phyloP scores from a whole-genome alignment of 352 stramenopile species.

The Phytophthora podocarpi region DNA sequence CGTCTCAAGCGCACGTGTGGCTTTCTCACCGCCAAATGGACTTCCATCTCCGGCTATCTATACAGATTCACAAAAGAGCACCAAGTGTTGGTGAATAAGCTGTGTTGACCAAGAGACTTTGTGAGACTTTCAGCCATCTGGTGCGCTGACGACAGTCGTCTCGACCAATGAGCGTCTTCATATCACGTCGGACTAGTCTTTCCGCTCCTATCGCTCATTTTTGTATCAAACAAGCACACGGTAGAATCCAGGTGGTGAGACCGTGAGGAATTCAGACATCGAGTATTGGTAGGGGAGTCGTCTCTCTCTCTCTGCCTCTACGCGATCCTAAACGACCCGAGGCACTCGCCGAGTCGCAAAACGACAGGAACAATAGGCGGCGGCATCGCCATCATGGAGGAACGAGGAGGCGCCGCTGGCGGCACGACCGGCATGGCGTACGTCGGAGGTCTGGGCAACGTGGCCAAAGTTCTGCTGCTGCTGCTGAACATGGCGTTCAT shows the following conservation, averaged over 20 bases:
- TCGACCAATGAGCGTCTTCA: too few species aligned
- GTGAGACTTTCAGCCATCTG: conserved; percentile 17
- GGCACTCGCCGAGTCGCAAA: conserved; percentile 7
- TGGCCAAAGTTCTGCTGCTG: conserved; percentile 81
- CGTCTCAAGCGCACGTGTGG: background rate
- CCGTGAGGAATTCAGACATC: background rate
- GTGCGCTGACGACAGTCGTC: too few species aligned
- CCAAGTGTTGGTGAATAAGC: too few species aligned
- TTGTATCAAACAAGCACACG: conserved; percentile 12
- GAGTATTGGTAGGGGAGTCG: conserved; percentile 1
- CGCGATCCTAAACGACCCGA: conserved; percentile 1
- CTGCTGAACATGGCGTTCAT: conserved; percentile 89
- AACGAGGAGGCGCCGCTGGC: conserved; percentile 40
- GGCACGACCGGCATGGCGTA: conserved; percentile 37
- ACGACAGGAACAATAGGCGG: conserved; percentile 21
- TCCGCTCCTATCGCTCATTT: conserved; percentile 12
- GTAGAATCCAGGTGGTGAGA: conserved; percentile 18
- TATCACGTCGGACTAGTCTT: conserved; percentile 7
- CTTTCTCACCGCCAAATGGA: conserved; percentile 11
- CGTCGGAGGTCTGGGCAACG: conserved; percentile 62
- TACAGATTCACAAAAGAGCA: too few species aligned
- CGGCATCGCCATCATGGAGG: conserved; percentile 51
- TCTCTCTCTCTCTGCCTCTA: conserved; percentile 6
- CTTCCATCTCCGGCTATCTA: conserved; percentile 2
- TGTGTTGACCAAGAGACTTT: too few species aligned